Evolutionary conservation across 441 rosid genomes (phyloP).

Genomic region (Brassica balearica): DNA sequence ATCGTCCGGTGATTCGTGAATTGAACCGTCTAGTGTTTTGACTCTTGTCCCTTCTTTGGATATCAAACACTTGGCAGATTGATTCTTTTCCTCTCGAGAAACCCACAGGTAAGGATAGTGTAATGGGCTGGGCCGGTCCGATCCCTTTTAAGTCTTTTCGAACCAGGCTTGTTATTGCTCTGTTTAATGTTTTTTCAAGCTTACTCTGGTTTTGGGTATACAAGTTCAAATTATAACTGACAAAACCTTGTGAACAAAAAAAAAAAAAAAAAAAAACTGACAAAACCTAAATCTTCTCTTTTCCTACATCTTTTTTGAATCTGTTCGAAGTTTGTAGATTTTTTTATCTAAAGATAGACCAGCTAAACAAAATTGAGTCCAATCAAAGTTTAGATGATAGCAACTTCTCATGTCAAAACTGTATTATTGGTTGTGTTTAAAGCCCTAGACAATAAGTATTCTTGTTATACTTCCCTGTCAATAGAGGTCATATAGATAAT

Average conservation of each 20-base stretch:
- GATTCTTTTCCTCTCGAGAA: background rate
- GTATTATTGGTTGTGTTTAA: slow-evolving; percentile 12
- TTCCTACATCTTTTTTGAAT: background rate
- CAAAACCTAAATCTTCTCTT: background rate
- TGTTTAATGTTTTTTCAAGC: background rate
- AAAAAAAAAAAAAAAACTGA: no score
- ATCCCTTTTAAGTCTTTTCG: background rate
- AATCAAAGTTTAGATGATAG: slow-evolving; percentile 4
- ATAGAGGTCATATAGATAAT: slow-evolving; percentile 10
- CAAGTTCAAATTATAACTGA: background rate
- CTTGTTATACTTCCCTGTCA: slow-evolving; percentile 22
- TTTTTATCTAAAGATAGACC: background rate
- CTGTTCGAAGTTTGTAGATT: background rate
- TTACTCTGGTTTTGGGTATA: background rate
- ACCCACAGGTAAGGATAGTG: background rate
- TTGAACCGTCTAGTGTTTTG: background rate
- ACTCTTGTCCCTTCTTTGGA: background rate
- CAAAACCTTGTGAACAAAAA: background rate
- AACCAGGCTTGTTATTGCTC: background rate
- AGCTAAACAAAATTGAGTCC: background rate
- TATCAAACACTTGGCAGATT: background rate
- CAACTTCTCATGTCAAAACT: background rate
- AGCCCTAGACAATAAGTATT: slow-evolving; percentile 1
- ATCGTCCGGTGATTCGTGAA: background rate
- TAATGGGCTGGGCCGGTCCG: background rate